Evolutionary conservation across 106 monocot genomes (phyloP).

Genomic region (Dendrobium officinale): DNA sequence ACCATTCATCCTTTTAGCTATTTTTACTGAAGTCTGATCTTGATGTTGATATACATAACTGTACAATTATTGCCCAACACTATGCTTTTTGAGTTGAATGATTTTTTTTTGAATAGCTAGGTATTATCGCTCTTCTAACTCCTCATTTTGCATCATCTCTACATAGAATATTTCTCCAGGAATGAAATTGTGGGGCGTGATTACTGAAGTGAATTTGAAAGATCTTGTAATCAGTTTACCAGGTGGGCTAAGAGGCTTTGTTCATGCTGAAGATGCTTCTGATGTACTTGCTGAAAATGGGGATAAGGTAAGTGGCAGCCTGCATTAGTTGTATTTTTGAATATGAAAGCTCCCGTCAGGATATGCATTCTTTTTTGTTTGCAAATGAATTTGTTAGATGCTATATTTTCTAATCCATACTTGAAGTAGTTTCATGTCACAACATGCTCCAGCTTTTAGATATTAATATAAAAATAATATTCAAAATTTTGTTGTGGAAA

Average conservation of each 20-base stretch:
- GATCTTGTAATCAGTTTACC: slow-evolving; percentile 92
- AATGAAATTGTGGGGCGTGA: slow-evolving; percentile 89
- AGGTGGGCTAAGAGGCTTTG: slow-evolving; percentile 83
- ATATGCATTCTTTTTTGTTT: background rate
- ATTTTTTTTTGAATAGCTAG: slow-evolving; percentile 1
- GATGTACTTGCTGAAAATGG: slow-evolving; percentile 30
- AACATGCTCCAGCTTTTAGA: background rate
- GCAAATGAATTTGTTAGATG: background rate
- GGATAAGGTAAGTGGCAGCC: slow-evolving; percentile 36
- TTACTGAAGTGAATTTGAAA: slow-evolving; percentile 75
- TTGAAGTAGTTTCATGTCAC: slow-evolving; percentile 1
- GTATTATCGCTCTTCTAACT: background rate
- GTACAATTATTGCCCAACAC: background rate
- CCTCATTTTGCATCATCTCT: background rate
- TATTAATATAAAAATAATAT: background rate
- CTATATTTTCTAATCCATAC: background rate
- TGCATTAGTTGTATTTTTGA: background rate
- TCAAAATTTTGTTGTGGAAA: background rate
- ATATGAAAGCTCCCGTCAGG: background rate
- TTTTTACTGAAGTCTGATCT: background rate
- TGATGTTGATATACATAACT: background rate
- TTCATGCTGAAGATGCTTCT: slow-evolving; percentile 65
- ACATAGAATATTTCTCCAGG: slow-evolving; percentile 68
- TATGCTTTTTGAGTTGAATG: background rate
- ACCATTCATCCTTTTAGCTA: background rate